Evolutionary conservation across 805 yeast genomes (phyloP).

Genomic region (Candida coquimbonensis): DNA sequence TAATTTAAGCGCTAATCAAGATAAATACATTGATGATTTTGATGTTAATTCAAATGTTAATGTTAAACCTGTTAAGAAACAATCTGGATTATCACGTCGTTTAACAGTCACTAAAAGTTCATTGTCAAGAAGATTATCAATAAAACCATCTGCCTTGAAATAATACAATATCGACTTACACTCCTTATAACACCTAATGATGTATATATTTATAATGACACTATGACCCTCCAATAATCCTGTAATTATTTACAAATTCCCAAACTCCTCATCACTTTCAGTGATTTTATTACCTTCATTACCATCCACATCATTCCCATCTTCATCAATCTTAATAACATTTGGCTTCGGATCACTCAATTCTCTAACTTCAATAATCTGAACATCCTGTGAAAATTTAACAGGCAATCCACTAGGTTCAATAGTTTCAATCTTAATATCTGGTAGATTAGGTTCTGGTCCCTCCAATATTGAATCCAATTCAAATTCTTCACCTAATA

Average conservation of each 20-base stretch:
- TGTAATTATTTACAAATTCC: not conserved
- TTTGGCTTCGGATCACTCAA: not conserved
- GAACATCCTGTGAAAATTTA: constrained; percentile 55
- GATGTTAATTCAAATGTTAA: constrained; percentile 31
- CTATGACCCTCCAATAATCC: not conserved
- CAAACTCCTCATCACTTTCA: constrained; percentile 5
- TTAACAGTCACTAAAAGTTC: constrained; percentile 29
- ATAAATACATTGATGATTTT: constrained; percentile 29
- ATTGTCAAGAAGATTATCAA: constrained; percentile 28
- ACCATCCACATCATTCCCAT: not conserved
- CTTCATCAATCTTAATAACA: constrained; percentile 5
- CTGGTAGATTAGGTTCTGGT: constrained; percentile 73
- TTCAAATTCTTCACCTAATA: constrained; percentile 50
- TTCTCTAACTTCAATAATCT: constrained; percentile 35
- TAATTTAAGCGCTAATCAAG: not conserved
- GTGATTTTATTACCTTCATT: not conserved
- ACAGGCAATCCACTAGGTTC: constrained; percentile 48
- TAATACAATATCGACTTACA: not conserved
- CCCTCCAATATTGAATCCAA: constrained; percentile 49
- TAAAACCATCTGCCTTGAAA: constrained; percentile 14
- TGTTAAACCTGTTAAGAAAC: constrained; percentile 28
- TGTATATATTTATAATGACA: no score
- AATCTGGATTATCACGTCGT: constrained; percentile 25
- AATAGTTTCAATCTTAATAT: constrained; percentile 60
- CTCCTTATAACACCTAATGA: not conserved